Conservation (phyloP, 345 rosid genomes). For the Arabidopsis arenosa region DNA sequence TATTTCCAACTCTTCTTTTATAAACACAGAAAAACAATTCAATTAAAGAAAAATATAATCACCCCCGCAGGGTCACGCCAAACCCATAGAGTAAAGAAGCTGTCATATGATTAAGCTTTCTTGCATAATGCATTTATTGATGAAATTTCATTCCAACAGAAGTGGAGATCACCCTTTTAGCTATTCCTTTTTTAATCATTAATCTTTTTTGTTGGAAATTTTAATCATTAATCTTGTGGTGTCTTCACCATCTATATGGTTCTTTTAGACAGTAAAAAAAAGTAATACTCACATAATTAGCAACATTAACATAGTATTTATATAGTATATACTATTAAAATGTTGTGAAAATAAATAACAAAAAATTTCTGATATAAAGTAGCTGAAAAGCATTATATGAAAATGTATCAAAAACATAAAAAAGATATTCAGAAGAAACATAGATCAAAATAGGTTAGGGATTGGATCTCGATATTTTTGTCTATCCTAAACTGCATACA, state of each 20-base stretch:
- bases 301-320: not conserved
- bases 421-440: not conserved
- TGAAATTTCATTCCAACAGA: slow-evolving; percentile 27
- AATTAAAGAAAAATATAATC: not conserved
- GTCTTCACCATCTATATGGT: not conserved
- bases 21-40: not conserved
- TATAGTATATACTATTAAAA: not conserved
- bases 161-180: slow-evolving; percentile 26
- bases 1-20: not conserved
- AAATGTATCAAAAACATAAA: not conserved
- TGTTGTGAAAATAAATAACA: no score
- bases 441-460: not conserved
- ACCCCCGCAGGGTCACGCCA: slow-evolving; percentile 14
- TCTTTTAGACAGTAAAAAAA: not conserved
- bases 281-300: not conserved
- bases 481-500: not conserved
- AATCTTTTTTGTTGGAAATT: not conserved
- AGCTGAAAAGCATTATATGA: not conserved
- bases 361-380: not conserved
- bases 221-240: not conserved
- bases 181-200: slow-evolving; percentile 9
- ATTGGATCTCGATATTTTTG: not conserved
- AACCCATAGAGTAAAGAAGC: not conserved
- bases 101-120: slow-evolving; percentile 15
- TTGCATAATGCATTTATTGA: slow-evolving; percentile 12